Base-by-base conservation (phyloP, 2,329 filamentous ascomycete genomes). In the Elsinoe ampelina region DNA sequence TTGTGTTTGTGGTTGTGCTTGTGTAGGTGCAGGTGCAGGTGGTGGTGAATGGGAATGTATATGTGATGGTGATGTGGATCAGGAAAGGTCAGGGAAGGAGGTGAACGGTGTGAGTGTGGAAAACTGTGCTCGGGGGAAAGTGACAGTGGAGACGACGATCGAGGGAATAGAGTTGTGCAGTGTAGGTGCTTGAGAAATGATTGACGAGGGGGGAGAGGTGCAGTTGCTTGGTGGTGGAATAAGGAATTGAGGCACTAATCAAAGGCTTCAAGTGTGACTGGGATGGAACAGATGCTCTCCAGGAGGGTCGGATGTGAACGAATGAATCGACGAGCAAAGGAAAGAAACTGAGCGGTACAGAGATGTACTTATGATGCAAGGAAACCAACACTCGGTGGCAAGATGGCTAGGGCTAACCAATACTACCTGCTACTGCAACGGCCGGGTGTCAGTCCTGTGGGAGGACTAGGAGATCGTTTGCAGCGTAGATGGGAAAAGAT, bases 11-110 rank as follows among this genome's bases (percentile, higher is more conserved):
- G 41, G 95, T 64, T 85, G 86, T 61, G 79, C 80, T 52, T 84
- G 88, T 50, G 89, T 89, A 36, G 83, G 95, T 51, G 85, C 87
- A 0, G 89, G 95, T 70, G 91, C 95, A 65, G 82, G 82, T 78
- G 80, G 54, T 82, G 87, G 59, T 87, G 89, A 19, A 80, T 84
- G 32, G 90, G 89, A 4, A 75, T 95, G 66, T 85, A 83, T 0
- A 85, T 95, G 38, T 80, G 86, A 1, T 89, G 88, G 58, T 88
- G 84, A 68, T 88, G 87, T 62, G 91, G 91, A 20, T 86, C 92
- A 66, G 81, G 95, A 2, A 88, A 86, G 56, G 91, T 95, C 74
- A 95, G 87, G 79, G 85, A 83, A 67, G 76, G 92, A 60, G 76
- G 76, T 32, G 73, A 79, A 22, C 78, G 19, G 20, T 78, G 55